Conservation (phyloP, 2,329 filamentous ascomycete species). For the Aspergillus ruber region DNA sequence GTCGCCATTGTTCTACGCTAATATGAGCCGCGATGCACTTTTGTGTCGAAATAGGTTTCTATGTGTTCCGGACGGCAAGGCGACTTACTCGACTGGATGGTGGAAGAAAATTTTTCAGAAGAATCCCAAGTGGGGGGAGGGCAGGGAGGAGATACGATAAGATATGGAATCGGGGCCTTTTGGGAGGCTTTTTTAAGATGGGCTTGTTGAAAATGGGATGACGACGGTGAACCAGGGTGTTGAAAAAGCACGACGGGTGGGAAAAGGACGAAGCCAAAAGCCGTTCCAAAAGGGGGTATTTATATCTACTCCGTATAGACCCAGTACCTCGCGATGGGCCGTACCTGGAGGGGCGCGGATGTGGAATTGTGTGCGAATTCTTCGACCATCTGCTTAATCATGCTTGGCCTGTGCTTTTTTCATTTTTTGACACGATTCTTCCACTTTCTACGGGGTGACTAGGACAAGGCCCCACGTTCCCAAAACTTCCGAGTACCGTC, state of each 20-base stretch:
- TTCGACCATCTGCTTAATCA: not conserved
- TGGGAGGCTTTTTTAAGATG: not conserved
- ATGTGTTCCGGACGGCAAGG: not conserved
- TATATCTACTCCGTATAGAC: not conserved
- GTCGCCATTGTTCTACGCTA: slow-evolving; percentile 12
- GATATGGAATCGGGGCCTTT: not conserved
- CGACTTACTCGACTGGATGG: not conserved
- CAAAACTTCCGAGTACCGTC: not conserved
- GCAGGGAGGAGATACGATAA: not conserved
- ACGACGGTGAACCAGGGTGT: not conserved
- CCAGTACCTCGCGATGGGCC: not conserved
- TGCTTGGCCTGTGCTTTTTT: not conserved
- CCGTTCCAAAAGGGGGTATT: not conserved
- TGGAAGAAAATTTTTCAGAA: not conserved
- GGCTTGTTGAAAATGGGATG: not conserved
- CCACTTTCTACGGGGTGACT: not conserved
- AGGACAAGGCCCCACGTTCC: not conserved
- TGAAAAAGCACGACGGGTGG: not conserved
- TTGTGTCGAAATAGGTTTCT: not conserved
- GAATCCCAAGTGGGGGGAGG: not conserved
- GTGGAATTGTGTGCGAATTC: not conserved
- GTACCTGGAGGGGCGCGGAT: not conserved
- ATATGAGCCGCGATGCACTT: not conserved
- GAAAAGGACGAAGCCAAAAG: not conserved
- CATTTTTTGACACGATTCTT: not conserved